Evolutionary conservation across 139 green algal species (phyloP).

Genomic region (Parachlorella kessleri): DNA sequence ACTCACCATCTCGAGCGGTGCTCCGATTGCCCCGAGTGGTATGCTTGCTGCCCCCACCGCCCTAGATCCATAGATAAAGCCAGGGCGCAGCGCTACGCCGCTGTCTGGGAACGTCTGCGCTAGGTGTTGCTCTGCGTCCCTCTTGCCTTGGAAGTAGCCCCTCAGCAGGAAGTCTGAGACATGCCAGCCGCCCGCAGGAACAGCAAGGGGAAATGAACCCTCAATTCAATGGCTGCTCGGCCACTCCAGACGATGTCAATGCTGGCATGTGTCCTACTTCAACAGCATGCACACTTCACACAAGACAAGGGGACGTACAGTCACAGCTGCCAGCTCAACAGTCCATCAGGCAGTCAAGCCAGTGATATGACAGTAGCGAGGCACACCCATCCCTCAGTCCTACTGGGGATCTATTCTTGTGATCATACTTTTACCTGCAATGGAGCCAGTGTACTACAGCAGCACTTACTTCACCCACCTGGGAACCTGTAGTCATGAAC

Average conservation of each 20-base stretch:
- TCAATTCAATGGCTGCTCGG: too few relatives aligned
- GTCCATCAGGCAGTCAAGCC: too few relatives aligned
- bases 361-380: too few relatives aligned
- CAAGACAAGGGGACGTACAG: too few relatives aligned
- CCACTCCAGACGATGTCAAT: too few relatives aligned
- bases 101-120: conserved; percentile 49
- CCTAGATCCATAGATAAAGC: conserved; percentile 83
- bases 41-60: conserved; percentile 53
- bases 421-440: background rate
- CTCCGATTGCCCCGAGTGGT: conserved; percentile 62
- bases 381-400: too few relatives aligned
- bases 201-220: too few relatives aligned
- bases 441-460: too few relatives aligned
- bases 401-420: too few relatives aligned
- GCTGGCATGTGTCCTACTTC: too few relatives aligned
- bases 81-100: conserved; percentile 76
- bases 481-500: conserved; percentile 79
- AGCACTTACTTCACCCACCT: conserved; percentile 36
- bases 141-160: conserved; percentile 86
- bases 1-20: conserved; percentile 16
- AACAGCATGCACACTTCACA: too few relatives aligned
- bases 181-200: conserved; percentile 30
- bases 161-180: conserved; percentile 48
- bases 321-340: too few relatives aligned
- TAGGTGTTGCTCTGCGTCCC: conserved; percentile 72